These are phyloP conservation scores for Medicago truncatula DNA, from an alignment of 306 rosid species.

Conservation along the genomic window DNA sequence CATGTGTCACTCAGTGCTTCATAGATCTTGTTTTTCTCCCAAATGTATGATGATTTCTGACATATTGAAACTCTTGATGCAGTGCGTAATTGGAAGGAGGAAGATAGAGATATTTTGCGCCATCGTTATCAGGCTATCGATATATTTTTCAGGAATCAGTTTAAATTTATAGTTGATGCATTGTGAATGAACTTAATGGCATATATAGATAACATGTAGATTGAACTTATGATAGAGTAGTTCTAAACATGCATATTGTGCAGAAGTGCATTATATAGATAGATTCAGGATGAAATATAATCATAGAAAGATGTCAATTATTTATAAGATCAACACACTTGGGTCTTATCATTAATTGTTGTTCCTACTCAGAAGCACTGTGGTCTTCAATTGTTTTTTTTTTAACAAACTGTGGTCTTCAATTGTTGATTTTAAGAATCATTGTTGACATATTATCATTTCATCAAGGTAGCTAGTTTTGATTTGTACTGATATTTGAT, in stretches of 20 bases:
- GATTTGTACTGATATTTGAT: no score
- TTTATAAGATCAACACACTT: no score
- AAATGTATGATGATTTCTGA: not conserved
- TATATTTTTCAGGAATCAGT: not conserved
- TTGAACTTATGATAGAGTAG: not conserved
- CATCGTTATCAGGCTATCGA: not conserved
- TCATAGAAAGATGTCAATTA: not conserved
- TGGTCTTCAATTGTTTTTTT: no score
- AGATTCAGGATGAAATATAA: not conserved
- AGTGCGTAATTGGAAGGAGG: not conserved
- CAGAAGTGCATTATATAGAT: not conserved
- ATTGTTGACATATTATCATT: no score
- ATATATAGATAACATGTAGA: not conserved
- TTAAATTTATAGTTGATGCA: not conserved
- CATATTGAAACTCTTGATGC: not conserved
- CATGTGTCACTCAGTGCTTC: no score
- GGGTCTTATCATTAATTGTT: no score
- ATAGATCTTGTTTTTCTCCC: no score
- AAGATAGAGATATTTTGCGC: not conserved
- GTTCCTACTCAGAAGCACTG: no score
- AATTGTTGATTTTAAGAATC: no score
- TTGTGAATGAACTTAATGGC: not conserved
- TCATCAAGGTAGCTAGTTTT: no score
- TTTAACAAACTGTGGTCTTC: no score
- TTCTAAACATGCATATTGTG: not conserved